Conservation (phyloP, 108 stramenopile genomes). For the Nannochloropsis salina region DNA sequence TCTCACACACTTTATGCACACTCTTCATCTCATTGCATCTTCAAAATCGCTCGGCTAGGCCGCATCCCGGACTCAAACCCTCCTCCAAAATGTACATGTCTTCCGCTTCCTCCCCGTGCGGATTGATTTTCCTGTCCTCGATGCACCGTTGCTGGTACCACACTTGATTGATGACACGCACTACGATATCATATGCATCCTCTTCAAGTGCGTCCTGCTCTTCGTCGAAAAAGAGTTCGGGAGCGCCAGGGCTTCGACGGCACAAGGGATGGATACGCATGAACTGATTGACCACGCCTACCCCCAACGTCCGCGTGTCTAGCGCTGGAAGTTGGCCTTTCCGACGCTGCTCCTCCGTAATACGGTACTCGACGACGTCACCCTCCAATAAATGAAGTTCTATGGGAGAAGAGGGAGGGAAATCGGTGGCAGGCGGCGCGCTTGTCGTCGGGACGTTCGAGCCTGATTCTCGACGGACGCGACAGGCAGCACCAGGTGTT, state of each 20-base stretch:
- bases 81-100: constrained; percentile 11
- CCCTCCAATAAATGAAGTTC: background rate
- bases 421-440: background rate
- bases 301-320: background rate
- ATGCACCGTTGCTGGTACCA: constrained; percentile 14
- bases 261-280: constrained; percentile 7
- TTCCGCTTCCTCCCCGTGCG: constrained; percentile 15
- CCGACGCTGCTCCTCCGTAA: background rate
- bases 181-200: background rate
- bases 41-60: background rate
- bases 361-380: constrained; percentile 17
- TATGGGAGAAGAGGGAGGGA: background rate
- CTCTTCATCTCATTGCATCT: too few species aligned
- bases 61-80: background rate
- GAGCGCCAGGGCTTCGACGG: background rate
- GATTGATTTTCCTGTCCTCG: background rate
- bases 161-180: background rate
- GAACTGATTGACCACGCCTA: constrained; percentile 17
- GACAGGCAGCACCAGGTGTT: too few species aligned
- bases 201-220: constrained; percentile 7
- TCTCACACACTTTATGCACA: too few species aligned
- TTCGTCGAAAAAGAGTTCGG: constrained; percentile 11
- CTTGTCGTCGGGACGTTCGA: too few species aligned
- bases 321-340: background rate
- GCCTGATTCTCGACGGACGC: too few species aligned